Base-by-base conservation (phyloP, 805 yeast species). In the Yamadazyma ubonensis region DNA sequence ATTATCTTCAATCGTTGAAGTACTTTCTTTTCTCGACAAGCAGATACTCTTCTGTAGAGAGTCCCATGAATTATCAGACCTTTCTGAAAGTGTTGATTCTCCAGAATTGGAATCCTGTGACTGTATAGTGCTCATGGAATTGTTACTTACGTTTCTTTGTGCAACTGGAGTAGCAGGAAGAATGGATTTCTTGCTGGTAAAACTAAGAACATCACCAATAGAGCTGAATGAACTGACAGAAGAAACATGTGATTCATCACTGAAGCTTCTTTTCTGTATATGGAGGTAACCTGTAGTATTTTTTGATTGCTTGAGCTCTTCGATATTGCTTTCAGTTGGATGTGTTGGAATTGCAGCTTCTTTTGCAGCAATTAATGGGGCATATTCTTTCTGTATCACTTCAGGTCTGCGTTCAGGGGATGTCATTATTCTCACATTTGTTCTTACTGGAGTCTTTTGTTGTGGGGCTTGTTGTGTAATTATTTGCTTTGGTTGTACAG, bases 181-280 rank as follows among this genome's bases (percentile, higher is more conserved):
- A 22, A 22, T 36, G 17, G 38, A 10, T 16, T 26, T 42, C 16
- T 39, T 41, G 14, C 41, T 31, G 7, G 46, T 39, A 19, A 52
- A 47, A 32, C 52, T 55, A 44, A 57, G 43, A 16, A 58, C 46
- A 30, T 64, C 70, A 2, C 65, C 67, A 12, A 59, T 48, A 1
- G 70, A 57, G 42, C 67, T 62, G 41, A 63, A 60, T 0, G 67
- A 58, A 42, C 69, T 62, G 9, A 65, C 61, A 0, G 71, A 61
- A 4, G 70, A 64, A 2, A 62, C 67, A 14, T 52, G 55, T 1
- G 71, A 64, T 37, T 67, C 70, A 23, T 67, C 71, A 31, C 71
- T 65, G 41, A 63, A 61, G 8, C 54, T 54, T 36, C 73, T 42
- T 30, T 55, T 53, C 33, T 44, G 46, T 26, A 47, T 42, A 17